A percentile compares a stretch with the other conserved stretches of the same genome.
Evolutionary conservation across 2,329 filamentous ascomycete species (phyloP).

Genomic region (Phyllosticta ampelicida): DNA sequence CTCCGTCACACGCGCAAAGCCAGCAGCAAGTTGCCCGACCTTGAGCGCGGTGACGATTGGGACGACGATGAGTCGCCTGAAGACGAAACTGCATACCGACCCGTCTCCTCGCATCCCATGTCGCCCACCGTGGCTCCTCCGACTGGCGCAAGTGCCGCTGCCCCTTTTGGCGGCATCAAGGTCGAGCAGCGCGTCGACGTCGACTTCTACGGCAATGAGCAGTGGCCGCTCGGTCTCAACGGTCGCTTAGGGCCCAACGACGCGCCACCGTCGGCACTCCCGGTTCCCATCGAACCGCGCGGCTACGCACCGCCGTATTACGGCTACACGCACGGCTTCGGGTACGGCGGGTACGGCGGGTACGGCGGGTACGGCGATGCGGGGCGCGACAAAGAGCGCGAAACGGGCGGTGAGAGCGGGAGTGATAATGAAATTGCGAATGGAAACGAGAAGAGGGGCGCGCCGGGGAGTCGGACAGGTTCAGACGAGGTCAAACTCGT

Average conservation of each 20-base stretch:
- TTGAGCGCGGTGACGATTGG: not conserved
- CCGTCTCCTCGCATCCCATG: not conserved
- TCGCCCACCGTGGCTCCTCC: not conserved
- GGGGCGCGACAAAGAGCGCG: not conserved
- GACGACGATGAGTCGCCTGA: not conserved
- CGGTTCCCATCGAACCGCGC: not conserved
- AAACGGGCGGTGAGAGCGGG: not conserved
- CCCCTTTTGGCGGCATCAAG: not conserved
- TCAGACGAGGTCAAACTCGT: not conserved
- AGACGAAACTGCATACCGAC: not conserved
- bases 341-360: not conserved
- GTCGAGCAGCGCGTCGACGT: conserved; percentile 3
- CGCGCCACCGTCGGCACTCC: not conserved
- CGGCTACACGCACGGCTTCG: not conserved
- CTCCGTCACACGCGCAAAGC: not conserved
- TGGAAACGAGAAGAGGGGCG: not conserved
- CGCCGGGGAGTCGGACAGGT: not conserved
- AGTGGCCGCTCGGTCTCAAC: not conserved
- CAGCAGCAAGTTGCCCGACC: not conserved
- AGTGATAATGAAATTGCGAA: not conserved
- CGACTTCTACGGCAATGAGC: not conserved
- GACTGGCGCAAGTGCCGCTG: not conserved
- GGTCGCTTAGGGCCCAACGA: not conserved
- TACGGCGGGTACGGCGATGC: not conserved
- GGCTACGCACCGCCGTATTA: not conserved